Evolutionary conservation across 2,329 filamentous ascomycete species (phyloP).

Genomic region (Epichloe bromicola): DNA sequence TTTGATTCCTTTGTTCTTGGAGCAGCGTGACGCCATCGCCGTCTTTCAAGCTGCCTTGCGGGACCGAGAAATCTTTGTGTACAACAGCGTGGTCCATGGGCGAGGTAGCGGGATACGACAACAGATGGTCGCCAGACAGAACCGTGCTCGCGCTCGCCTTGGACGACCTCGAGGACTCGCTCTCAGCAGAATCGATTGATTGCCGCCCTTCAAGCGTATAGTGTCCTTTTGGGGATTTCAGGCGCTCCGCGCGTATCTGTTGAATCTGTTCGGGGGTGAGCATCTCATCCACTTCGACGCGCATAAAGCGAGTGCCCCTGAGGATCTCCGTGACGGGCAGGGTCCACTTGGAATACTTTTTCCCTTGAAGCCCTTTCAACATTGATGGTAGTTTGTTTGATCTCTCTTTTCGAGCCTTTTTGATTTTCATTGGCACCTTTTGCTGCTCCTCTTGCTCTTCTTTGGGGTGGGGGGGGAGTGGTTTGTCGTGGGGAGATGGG

Average conservation of each 20-base stretch:
- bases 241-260: neutral
- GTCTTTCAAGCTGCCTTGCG: neutral
- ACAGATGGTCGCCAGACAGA: neutral
- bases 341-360: conserved; percentile 31
- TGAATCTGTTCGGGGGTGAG: conserved; percentile 4
- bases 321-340: conserved; percentile 44
- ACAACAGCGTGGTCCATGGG: conserved; percentile 3
- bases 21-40: neutral
- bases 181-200: conserved; percentile 1
- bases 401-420: neutral
- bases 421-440: neutral
- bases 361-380: conserved; percentile 1
- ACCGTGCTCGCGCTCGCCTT: neutral
- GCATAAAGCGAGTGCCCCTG: conserved; percentile 39
- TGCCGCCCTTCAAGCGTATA: neutral
- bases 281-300: conserved; percentile 46
- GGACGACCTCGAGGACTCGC: neutral
- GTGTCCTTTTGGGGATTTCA: neutral
- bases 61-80: conserved; percentile 1
- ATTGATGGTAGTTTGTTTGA: neutral
- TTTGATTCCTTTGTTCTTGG: neutral
- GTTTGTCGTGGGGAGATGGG: conserved; percentile 1
- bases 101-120: neutral
- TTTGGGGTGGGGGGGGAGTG: conserved; percentile 12
- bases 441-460: neutral